Evolutionary conservation across 148 eudicot genomes (phyloP).

Genomic region (Polygonum maritimum): DNA sequence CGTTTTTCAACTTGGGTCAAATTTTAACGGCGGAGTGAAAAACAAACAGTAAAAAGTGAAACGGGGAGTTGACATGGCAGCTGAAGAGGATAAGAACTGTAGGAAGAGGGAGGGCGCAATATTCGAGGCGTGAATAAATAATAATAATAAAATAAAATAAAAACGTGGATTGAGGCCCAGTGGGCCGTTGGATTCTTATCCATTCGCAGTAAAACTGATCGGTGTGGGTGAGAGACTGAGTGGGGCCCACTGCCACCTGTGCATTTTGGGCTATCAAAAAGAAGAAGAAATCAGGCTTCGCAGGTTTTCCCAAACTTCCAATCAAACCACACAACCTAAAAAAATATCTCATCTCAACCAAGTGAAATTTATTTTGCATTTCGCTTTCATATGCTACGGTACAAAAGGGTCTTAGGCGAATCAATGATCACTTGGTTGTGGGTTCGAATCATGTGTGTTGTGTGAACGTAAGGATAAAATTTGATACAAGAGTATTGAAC

Average conservation of each 20-base stretch:
- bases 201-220: not conserved
- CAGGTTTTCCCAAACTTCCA: not conserved
- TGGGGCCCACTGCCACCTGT: constrained; percentile 1
- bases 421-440: too few relatives aligned
- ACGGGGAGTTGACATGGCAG: not conserved
- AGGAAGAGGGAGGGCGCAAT: not conserved
- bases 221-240: not conserved
- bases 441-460: too few relatives aligned
- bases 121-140: not conserved
- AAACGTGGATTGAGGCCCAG: not conserved
- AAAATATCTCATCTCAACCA: not conserved
- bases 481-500: too few relatives aligned
- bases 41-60: not conserved
- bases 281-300: not conserved
- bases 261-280: not conserved
- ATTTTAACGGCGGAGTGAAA: not conserved
- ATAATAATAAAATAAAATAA: not conserved
- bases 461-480: too few relatives aligned
- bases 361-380: too few relatives aligned
- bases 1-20: too few relatives aligned
- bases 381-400: too few relatives aligned
- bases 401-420: too few relatives aligned
- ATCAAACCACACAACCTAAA: not conserved
- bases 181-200: not conserved
- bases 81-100: constrained; percentile 3